Conservation (phyloP, 2,329 filamentous ascomycete species). For the Arachnomyces sp. region DNA sequence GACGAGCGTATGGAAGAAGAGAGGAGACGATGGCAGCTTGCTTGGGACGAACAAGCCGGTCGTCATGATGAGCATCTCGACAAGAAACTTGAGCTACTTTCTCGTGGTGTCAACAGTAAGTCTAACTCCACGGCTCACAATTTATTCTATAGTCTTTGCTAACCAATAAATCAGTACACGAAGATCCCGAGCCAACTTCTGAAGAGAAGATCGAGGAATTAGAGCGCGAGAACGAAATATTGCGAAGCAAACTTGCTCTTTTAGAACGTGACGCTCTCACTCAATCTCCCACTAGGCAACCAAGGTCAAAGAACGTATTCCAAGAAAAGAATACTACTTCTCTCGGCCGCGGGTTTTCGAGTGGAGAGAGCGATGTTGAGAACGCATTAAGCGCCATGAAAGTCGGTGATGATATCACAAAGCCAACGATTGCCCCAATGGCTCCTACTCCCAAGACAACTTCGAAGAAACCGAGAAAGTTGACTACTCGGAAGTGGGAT, state of each 20-base stretch:
- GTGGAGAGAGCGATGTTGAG: constrained; percentile 34
- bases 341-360: constrained; percentile 10
- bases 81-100: constrained; percentile 71
- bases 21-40: constrained; percentile 71
- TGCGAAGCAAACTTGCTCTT: constrained; percentile 57
- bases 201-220: constrained; percentile 58
- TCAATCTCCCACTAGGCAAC: constrained; percentile 55
- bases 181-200: constrained; percentile 42
- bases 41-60: constrained; percentile 64
- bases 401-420: constrained; percentile 14
- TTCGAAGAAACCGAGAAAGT: constrained; percentile 36
- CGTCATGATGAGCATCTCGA: constrained; percentile 79
- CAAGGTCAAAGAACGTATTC: constrained; percentile 14
- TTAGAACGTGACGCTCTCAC: constrained; percentile 59
- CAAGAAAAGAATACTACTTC: constrained; percentile 20
- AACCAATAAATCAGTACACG: constrained; percentile 28
- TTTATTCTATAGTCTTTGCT: constrained; percentile 13
- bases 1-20: constrained; percentile 69
- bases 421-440: constrained; percentile 19
- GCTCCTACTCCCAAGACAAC: constrained; percentile 19
- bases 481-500: constrained; percentile 42
- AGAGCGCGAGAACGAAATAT: constrained; percentile 62
- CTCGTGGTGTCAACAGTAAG: constrained; percentile 46
- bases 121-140: not conserved
- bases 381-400: constrained; percentile 25